Percentiles rank a stretch among this genome's conserved stretches.
These are phyloP conservation scores for Paradendryphiella salina DNA, from an alignment of 2,329 filamentous ascomycete genomes.

Conservation along the genomic window DNA sequence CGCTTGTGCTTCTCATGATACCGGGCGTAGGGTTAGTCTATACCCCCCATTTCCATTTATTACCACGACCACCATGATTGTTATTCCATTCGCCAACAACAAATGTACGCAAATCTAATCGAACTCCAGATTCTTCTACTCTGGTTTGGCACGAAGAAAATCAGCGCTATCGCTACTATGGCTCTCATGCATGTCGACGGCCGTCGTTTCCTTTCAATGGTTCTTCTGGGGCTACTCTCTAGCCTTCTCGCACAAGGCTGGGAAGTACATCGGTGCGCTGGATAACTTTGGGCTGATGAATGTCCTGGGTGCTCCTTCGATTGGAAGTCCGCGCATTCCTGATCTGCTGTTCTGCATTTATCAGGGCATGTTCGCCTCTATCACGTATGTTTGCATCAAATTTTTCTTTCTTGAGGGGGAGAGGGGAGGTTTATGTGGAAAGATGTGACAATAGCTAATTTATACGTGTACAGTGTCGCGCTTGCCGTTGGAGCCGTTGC, in stretches of 20 bases:
- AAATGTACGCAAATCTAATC: constrained; percentile 4
- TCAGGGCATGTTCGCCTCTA: constrained; percentile 84
- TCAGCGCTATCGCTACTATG: constrained; percentile 85
- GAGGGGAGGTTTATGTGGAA: too few species aligned
- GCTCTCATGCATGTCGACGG: constrained; percentile 79
- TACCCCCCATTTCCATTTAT: background rate
- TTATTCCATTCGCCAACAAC: background rate
- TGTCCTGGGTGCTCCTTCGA: constrained; percentile 74
- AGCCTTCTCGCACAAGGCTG: constrained; percentile 76
- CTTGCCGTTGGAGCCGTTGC: constrained; percentile 83
- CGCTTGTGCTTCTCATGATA: constrained; percentile 88
- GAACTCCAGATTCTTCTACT: constrained; percentile 78
- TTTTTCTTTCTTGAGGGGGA: too few species aligned
- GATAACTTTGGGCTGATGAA: constrained; percentile 77
- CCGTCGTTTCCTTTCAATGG: constrained; percentile 85
- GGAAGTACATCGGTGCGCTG: constrained; percentile 75
- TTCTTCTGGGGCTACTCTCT: constrained; percentile 93
- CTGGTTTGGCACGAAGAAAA: constrained; percentile 83
- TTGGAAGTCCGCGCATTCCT: constrained; percentile 72
- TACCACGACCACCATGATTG: background rate
- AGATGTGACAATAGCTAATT: too few species aligned
- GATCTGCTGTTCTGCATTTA: constrained; percentile 85
- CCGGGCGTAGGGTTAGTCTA: constrained; percentile 73
- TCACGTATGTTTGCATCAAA: constrained; percentile 68
- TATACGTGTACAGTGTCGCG: constrained; percentile 62